Conservation (phyloP, 2,329 filamentous ascomycete genomes). For the Sclerotinia spermophila region DNA sequence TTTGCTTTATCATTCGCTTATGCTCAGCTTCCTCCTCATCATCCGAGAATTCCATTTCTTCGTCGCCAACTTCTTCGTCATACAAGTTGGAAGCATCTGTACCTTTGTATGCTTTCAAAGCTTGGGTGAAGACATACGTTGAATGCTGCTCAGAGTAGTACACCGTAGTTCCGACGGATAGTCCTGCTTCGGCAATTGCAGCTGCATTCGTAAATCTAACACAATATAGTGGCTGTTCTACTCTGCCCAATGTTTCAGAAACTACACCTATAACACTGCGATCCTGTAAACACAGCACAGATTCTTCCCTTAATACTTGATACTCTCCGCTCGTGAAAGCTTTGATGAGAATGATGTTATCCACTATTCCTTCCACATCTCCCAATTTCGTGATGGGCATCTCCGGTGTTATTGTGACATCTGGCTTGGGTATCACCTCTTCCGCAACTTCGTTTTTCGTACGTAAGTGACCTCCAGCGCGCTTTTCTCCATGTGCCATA, state of each 20-base stretch:
- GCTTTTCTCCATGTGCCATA: constrained; percentile 44
- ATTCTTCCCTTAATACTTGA: constrained; percentile 78
- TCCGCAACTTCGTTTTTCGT: constrained; percentile 78
- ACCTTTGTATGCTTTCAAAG: constrained; percentile 74
- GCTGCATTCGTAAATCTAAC: constrained; percentile 68
- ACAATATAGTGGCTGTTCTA: constrained; percentile 82
- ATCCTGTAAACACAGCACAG: constrained; percentile 74
- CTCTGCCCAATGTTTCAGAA: constrained; percentile 80
- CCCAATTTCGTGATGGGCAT: constrained; percentile 78
- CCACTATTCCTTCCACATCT: constrained; percentile 70
- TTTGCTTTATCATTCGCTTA: constrained; percentile 66
- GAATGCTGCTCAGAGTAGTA: constrained; percentile 80
- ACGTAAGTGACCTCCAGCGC: constrained; percentile 52
- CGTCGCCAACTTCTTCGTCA: constrained; percentile 82
- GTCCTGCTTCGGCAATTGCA: constrained; percentile 63
- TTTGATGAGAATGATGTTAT: constrained; percentile 73
- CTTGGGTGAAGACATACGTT: constrained; percentile 81
- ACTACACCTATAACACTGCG: constrained; percentile 75
- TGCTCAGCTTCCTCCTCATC: constrained; percentile 90
- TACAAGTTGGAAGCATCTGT: constrained; percentile 93
- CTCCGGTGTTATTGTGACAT: constrained; percentile 71
- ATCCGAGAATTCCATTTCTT: constrained; percentile 93
- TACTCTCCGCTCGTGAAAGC: constrained; percentile 77
- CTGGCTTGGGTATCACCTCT: constrained; percentile 65
- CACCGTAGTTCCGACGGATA: constrained; percentile 67